These are phyloP conservation scores for Pseudogymnoascus sp. DNA, from an alignment of 2,329 filamentous ascomycete genomes.

Conservation along the genomic window DNA sequence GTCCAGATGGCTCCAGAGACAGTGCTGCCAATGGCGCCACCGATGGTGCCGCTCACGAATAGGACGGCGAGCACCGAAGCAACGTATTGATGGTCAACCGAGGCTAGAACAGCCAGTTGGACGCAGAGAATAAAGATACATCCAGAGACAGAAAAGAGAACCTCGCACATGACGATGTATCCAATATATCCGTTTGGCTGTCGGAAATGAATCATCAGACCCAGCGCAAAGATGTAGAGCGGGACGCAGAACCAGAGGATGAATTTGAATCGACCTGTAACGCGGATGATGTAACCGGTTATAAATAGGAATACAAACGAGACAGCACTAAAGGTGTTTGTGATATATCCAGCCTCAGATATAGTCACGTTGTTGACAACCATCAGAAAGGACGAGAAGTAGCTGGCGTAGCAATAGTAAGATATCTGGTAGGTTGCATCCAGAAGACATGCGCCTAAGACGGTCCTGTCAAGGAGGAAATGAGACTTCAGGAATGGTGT, in stretches of 20 bases:
- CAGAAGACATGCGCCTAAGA: conserved; percentile 25
- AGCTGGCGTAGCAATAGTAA: conserved; percentile 11
- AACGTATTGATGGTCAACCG: conserved; percentile 50
- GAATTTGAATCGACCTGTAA: conserved; percentile 45
- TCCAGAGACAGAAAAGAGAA: conserved; percentile 42
- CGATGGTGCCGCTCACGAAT: conserved; percentile 52
- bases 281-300: conserved; percentile 41
- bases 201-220: conserved; percentile 50
- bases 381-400: conserved; percentile 17
- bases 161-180: conserved; percentile 48
- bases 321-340: conserved; percentile 37
- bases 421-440: conserved; percentile 14
- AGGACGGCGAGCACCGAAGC: conserved; percentile 53
- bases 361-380: conserved; percentile 24
- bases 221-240: conserved; percentile 44
- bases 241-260: conserved; percentile 42
- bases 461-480: conserved; percentile 29
- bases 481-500: conserved; percentile 37
- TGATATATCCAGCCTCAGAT: conserved; percentile 23
- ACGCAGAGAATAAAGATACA: conserved; percentile 48
- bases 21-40: conserved; percentile 51
- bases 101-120: conserved; percentile 51
- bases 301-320: conserved; percentile 39
- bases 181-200: conserved; percentile 41
- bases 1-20: conserved; percentile 61